A percentile compares a stretch with the other conserved stretches of the same genome.
Evolutionary conservation across 805 yeast species (phyloP).

Genomic region (Wickerhamiella occidentalis): DNA sequence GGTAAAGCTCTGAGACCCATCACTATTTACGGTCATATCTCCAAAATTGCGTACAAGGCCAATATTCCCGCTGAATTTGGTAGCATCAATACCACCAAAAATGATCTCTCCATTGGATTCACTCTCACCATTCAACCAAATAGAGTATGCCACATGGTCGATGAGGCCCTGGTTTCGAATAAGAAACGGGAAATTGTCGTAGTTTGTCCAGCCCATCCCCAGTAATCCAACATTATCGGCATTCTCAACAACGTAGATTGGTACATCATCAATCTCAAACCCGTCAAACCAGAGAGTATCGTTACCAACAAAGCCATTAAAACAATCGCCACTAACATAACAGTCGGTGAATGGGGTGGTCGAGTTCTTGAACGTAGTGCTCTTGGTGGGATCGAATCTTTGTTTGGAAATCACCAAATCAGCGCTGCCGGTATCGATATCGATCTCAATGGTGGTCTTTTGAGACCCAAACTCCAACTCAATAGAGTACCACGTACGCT

Average conservation of each 20-base stretch:
- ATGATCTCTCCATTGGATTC: constrained; percentile 24
- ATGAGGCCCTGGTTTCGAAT: constrained; percentile 28
- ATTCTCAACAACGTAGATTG: constrained; percentile 67
- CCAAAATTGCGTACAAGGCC: constrained; percentile 23
- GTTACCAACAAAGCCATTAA: constrained; percentile 35
- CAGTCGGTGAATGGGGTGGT: constrained; percentile 18
- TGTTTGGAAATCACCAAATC: background rate
- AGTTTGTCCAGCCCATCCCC: constrained; percentile 27
- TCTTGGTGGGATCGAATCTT: constrained; percentile 23
- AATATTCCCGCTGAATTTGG: constrained; percentile 36
- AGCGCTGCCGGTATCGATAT: constrained; percentile 5
- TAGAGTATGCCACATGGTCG: constrained; percentile 29
- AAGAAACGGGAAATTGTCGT: constrained; percentile 28
- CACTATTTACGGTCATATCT: constrained; percentile 15
- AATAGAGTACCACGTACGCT: background rate
- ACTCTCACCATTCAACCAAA: constrained; percentile 26
- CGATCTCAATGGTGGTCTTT: background rate
- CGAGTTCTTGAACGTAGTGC: constrained; percentile 13
- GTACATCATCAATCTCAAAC: constrained; percentile 33
- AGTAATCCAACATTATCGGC: constrained; percentile 19
- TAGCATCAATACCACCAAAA: constrained; percentile 44
- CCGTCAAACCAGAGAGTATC: constrained; percentile 45
- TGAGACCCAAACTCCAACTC: background rate
- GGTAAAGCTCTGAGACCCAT: background rate
- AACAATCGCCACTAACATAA: constrained; percentile 36